phyloP scores from a whole-genome alignment of 2,329 filamentous ascomycete genomes.

The Paracoccidioides brasiliensis region DNA sequence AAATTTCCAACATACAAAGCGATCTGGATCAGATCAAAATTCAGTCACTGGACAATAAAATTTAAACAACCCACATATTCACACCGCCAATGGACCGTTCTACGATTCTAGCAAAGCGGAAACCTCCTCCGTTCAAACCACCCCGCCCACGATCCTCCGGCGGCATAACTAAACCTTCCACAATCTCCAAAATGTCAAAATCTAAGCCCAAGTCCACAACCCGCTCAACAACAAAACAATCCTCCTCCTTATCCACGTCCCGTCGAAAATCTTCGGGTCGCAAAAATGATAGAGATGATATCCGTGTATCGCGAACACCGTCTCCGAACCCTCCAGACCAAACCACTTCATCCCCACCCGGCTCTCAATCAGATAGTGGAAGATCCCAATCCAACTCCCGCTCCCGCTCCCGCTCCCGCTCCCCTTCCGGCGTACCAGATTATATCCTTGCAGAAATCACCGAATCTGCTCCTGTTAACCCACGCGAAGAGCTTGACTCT shows the following conservation, averaged over 20 bases:
- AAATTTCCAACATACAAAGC: not conserved
- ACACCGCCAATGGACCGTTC: conserved; percentile 13
- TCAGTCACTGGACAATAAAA: not conserved
- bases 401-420: conserved; percentile 11
- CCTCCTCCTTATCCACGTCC: conserved; percentile 8
- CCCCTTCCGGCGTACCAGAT: conserved; percentile 29
- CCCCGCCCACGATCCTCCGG: conserved; percentile 24
- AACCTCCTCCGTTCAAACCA: conserved; percentile 33
- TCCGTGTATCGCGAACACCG: conserved; percentile 5
- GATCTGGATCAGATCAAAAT: not conserved
- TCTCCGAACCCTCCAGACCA: not conserved
- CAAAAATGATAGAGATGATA: conserved; percentile 2
- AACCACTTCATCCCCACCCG: not conserved
- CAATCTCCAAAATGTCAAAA: conserved; percentile 11
- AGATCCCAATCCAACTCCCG: not conserved
- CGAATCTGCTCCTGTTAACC: conserved; percentile 11
- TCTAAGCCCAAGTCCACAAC: conserved; percentile 11
- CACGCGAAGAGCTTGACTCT: conserved; percentile 19
- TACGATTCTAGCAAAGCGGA: conserved; percentile 21
- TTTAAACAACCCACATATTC: not conserved
- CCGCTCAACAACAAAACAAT: conserved; percentile 8
- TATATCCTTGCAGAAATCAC: conserved; percentile 36
- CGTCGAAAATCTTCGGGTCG: conserved; percentile 6
- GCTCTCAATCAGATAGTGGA: conserved; percentile 5
- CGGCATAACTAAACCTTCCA: conserved; percentile 11